Percentiles rank a stretch among this genome's conserved stretches.
Evolutionary conservation across 2,329 filamentous ascomycete species (phyloP).

Genomic region (Atkinsonella hypoxylon): DNA sequence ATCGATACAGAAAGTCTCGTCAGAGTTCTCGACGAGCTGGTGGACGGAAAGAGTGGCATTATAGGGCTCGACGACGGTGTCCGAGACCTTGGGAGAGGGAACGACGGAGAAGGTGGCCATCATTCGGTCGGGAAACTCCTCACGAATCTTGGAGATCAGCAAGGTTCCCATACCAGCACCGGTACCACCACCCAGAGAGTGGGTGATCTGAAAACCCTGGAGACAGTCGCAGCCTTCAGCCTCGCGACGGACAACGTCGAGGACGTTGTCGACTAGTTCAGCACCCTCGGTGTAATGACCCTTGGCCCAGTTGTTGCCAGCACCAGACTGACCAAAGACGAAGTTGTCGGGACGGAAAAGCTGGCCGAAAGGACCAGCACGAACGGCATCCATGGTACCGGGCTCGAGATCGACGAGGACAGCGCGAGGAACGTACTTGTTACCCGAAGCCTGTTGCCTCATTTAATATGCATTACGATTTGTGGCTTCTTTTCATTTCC

Average conservation of each 20-base stretch:
- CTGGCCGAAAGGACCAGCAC: constrained; percentile 93
- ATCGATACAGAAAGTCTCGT: constrained; percentile 99
- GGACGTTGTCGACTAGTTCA: constrained; percentile 94
- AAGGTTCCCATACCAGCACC: constrained; percentile 99
- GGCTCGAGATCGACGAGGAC: constrained; percentile 99
- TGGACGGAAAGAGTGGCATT: constrained; percentile 98
- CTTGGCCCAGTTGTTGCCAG: constrained; percentile 99
- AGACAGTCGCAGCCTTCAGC: constrained; percentile 98
- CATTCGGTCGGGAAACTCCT: constrained; percentile 99
- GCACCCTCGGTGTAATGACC: constrained; percentile 99
- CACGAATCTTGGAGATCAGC: constrained; percentile 99
- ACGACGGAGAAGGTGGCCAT: constrained; percentile 99
- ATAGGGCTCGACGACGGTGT: constrained; percentile 99
- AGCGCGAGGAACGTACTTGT: constrained; percentile 99
- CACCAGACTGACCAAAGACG: constrained; percentile 98
- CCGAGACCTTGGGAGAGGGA: constrained; percentile 97
- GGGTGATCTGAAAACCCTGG: constrained; percentile 99
- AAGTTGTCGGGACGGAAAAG: constrained; percentile 99
- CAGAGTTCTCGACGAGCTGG: constrained; percentile 99
- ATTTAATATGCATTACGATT: neutral
- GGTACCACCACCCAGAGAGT: constrained; percentile 99
- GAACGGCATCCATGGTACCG: constrained; percentile 98
- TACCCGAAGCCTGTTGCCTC: constrained; percentile 64
- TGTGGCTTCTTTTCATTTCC: neutral
- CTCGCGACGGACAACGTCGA: constrained; percentile 97